Evolutionary conservation across 345 rosid species (phyloP).

Genomic region (Alliaria petiolata): DNA sequence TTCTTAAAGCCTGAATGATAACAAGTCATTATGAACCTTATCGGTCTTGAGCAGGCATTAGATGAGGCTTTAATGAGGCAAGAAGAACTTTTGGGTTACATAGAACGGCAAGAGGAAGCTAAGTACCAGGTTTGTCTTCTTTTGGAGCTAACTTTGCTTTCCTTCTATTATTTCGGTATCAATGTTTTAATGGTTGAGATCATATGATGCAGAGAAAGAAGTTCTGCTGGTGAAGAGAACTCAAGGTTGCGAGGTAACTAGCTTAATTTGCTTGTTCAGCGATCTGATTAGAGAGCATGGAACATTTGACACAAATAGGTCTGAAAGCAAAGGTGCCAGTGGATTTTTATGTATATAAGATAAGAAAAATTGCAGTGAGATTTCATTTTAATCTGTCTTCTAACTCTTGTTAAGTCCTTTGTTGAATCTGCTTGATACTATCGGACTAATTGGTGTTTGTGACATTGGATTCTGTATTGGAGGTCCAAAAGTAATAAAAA

Average conservation of each 20-base stretch:
- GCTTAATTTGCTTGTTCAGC: too few relatives aligned
- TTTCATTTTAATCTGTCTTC: background rate
- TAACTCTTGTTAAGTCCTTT: background rate
- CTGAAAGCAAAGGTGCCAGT: background rate
- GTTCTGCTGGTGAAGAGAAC: conserved; percentile 24
- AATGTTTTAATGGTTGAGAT: background rate
- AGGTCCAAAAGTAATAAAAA: background rate
- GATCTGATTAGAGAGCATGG: too few relatives aligned
- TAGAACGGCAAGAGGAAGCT: conserved; percentile 56
- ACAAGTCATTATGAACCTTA: too few relatives aligned
- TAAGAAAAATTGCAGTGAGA: too few relatives aligned
- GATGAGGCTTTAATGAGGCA: conserved; percentile 72
- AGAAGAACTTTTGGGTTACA: conserved; percentile 78
- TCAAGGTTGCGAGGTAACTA: background rate
- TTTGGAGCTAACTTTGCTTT: background rate
- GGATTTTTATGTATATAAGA: too few relatives aligned
- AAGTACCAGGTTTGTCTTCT: conserved; percentile 45
- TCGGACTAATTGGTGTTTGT: conserved; percentile 10
- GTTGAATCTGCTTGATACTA: conserved; percentile 4
- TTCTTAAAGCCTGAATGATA: background rate
- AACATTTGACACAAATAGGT: too few relatives aligned
- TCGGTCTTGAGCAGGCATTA: conserved; percentile 48
- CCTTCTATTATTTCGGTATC: background rate
- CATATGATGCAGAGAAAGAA: conserved; percentile 29
- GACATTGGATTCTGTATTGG: conserved; percentile 17